Evolutionary conservation across 805 yeast species (phyloP).

Genomic region (Candida gorgasii): DNA sequence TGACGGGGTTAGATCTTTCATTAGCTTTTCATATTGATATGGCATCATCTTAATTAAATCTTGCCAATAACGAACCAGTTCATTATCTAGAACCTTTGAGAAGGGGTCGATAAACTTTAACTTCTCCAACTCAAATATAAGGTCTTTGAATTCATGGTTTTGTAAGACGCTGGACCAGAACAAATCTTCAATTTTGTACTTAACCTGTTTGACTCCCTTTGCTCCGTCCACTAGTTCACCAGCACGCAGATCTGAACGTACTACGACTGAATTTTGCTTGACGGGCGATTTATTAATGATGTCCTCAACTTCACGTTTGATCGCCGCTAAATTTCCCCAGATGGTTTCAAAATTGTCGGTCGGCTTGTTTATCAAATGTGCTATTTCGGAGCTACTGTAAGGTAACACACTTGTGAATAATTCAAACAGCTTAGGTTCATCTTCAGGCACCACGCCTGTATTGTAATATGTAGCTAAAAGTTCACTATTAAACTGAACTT

Average conservation of each 20-base stretch:
- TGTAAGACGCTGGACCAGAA: no score
- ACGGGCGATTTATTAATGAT: background rate
- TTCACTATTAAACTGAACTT: background rate
- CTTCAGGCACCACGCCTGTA: background rate
- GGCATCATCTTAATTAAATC: no score
- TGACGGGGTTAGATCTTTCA: no score
- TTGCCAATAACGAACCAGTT: no score
- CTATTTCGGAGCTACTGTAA: background rate
- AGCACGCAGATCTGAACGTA: background rate
- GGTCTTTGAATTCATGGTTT: conserved; percentile 5
- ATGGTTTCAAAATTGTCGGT: background rate
- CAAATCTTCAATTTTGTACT: no score
- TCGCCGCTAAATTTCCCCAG: no score
- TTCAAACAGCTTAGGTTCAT: background rate
- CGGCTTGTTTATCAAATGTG: background rate
- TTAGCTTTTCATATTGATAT: background rate
- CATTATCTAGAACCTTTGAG: no score
- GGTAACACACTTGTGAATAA: background rate
- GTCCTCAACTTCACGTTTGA: background rate
- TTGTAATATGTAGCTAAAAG: background rate
- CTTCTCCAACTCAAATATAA: no score
- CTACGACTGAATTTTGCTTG: background rate
- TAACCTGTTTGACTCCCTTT: no score
- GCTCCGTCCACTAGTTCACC: background rate
- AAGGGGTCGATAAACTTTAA: no score